Evolutionary conservation across 768 basidiomycete genomes (phyloP), one percentile per base, ranked within the genome.

Genomic region (Hydnum rufescens): DNA sequence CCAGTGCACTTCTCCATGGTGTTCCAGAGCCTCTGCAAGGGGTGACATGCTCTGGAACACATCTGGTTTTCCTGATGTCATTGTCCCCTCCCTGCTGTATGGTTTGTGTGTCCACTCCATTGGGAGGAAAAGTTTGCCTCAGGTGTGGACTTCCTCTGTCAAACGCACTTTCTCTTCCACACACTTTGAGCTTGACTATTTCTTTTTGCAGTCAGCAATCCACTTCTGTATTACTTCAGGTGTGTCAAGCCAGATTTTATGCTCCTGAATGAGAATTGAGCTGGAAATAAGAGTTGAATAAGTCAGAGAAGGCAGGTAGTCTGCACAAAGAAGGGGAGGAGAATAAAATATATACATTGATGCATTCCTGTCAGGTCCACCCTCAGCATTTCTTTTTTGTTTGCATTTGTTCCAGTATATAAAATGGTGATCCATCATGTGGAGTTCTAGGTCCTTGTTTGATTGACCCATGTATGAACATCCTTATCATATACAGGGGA

Each of bases 381-480:
- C 36, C 29, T 88, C 85, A 2, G 84, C 77, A 60, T 85, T 83
- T 83, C 84, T 86, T 29, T 80, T 80, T 32, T 63, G 53, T 60
- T 68, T 74, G 52, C 71, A 70, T 56, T 70, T 72, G 57, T 64
- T 63, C 78, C 80, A 85, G 57, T 76, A 86, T 46, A 88, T 76
- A 42, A 89, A 70, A 63, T 89, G 86, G n/a, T 84, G 72, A 58
- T 88, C 86, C 85, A 87, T 88, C 77, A 77, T 80, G 60, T 90
- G 87, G 28, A 68, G 70, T 62, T 87, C 80, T 16, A 87, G 74
- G 25, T 75, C 67, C 61, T 83, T 82, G 36, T 68, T 66, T 3
- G 83, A 79, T n/a, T n/a, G n/a, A n/a, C n/a, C n/a, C n/a, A n/a
- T n/a, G n/a, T n/a, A n/a, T n/a, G n/a, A n/a, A n/a, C n/a, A n/a